Base-by-base conservation (phyloP, 345 rosid species). In the Odontarrhena argentea region DNA sequence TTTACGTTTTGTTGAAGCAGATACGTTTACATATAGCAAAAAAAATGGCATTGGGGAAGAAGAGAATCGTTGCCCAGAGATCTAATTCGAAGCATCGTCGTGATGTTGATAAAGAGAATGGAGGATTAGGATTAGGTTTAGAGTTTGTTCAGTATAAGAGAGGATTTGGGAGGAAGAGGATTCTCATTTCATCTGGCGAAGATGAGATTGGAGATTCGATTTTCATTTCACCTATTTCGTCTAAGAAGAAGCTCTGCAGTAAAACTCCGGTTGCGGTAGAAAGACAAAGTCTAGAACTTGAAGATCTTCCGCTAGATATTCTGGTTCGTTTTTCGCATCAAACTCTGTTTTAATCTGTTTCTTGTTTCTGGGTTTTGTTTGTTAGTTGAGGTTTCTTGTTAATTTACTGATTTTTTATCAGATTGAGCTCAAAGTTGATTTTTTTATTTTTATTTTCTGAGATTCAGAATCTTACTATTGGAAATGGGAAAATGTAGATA, bases 101-200 rank as follows among this genome's bases (percentile, higher is more conserved):
- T 40, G 77, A 18, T 18, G 22, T 18, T 18, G 22, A 18, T 40
- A 54, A 44, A 45, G 55, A 45, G 2, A 56, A 15, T 18, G 84
- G 66, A 45, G 60, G 65, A 6, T 75, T 63, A 14, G 82, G 70
- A 63, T 59, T 83, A 9, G 80, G 61, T 56, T 63, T 85, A 3
- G 89, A 79, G 77, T 59, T 75, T 8, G 85, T 80, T 51, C 82
- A 63, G 51, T 78, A 70, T 67, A 74, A 81, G 42, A 74, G 83
- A n/a, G 86, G 89, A 8, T 76, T 87, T 9, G 87, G 92, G 38
- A 86, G 96, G 77, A 92, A 92, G 66, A 83, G 96, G 85, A 49
- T 87, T 68, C 65, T 70, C 6, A 68, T 83, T 2, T 70, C 87
- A 1, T 66, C 88, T 0, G 71, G 58, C 44, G 69, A 42, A 32